Evolutionary conservation across 306 rosid genomes (phyloP).

Genomic region (Ormosia emarginata): DNA sequence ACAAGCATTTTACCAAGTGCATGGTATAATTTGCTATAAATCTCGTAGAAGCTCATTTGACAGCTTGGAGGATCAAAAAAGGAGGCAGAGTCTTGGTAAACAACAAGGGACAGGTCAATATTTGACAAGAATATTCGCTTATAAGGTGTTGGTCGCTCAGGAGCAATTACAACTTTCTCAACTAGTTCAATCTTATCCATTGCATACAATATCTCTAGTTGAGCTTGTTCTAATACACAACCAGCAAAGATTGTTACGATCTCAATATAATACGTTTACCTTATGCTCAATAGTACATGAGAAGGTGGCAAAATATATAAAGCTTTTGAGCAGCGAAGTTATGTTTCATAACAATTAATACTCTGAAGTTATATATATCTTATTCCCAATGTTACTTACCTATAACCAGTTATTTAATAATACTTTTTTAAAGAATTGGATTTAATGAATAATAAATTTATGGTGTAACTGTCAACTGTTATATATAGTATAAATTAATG

Average conservation of each 20-base stretch:
- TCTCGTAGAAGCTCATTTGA: conserved; percentile 35
- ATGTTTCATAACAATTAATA: not conserved
- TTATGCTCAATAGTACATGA: not conserved
- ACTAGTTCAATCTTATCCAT: conserved; percentile 39
- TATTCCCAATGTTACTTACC: not conserved
- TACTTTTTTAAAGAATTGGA: not conserved
- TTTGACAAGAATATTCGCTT: conserved; percentile 49
- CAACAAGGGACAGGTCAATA: conserved; percentile 52
- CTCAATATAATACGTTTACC: not conserved
- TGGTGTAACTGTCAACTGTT: not conserved
- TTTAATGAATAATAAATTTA: not conserved
- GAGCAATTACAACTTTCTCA: conserved; percentile 41
- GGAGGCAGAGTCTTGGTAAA: conserved; percentile 48
- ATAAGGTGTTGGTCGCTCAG: conserved; percentile 23
- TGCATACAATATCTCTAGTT: not conserved
- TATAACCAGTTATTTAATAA: not conserved
- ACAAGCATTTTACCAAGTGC: conserved; percentile 36
- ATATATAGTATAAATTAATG: not conserved
- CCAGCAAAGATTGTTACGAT: not conserved
- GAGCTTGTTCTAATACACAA: not conserved
- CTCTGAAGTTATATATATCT: not conserved
- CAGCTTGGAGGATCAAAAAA: conserved; percentile 48
- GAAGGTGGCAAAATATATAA: not conserved
- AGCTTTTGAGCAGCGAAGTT: not conserved
- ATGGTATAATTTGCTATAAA: conserved; percentile 16